phyloP scores from a whole-genome alignment of 1,284 basidiomycete species.

The Cryptococcus maquisensis region DNA sequence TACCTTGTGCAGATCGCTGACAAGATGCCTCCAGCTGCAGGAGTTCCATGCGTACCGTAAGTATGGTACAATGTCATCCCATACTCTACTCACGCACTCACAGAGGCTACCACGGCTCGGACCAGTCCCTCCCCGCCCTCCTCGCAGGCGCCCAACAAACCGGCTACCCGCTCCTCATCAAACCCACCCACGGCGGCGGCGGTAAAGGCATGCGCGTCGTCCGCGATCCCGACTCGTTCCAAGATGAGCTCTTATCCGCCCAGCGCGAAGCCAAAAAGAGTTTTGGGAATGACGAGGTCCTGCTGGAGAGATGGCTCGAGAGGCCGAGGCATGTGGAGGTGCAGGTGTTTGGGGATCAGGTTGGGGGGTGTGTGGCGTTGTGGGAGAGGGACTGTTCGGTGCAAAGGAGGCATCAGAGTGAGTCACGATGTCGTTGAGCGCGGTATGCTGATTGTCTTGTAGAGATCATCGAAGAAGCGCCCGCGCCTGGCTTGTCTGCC shows the following conservation, averaged over 20 bases:
- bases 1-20: conserved; percentile 1
- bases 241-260: conserved; percentile 72
- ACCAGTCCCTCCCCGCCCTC: conserved; percentile 56
- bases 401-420: conserved; percentile 81
- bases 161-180: conserved; percentile 63
- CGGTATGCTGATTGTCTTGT: background rate
- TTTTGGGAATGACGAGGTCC: conserved; percentile 78
- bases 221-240: conserved; percentile 51
- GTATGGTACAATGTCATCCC: conserved; percentile 53
- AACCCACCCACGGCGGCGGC: conserved; percentile 68
- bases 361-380: conserved; percentile 73
- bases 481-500: conserved; percentile 76
- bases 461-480: conserved; percentile 61
- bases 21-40: conserved; percentile 59
- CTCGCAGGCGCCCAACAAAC: conserved; percentile 49
- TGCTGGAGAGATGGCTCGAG: conserved; percentile 81
- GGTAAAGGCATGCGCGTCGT: conserved; percentile 69
- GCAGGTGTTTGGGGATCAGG: conserved; percentile 78
- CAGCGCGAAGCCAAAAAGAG: conserved; percentile 80
- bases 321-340: conserved; percentile 83
- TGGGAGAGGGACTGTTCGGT: conserved; percentile 95
- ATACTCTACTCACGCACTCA: background rate
- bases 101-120: conserved; percentile 54
- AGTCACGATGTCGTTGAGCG: conserved; percentile 8
- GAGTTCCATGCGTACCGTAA: conserved; percentile 89